Percentiles rank a stretch among this genome's conserved stretches.
phyloP scores from a whole-genome alignment of 2,329 filamentous ascomycete species.

The Fonsecaea erecta region DNA sequence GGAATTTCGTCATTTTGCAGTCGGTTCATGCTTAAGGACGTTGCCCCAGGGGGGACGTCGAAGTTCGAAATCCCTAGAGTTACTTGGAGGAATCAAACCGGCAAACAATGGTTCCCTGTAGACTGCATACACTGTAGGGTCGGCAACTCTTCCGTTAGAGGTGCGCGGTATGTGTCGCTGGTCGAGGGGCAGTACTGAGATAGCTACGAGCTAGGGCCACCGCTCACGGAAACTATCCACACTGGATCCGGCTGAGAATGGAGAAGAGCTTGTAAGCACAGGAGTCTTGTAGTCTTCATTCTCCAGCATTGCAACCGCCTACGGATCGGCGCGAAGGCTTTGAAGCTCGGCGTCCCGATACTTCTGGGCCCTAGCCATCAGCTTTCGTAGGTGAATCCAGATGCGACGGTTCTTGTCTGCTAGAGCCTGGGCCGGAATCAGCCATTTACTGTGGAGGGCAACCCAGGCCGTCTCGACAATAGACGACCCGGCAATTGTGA shows the following conservation, averaged over 20 bases:
- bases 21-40: background rate
- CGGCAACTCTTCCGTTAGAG: background rate
- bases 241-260: slow-evolving; percentile 33
- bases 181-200: background rate
- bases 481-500: slow-evolving; percentile 53
- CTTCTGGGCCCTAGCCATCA: slow-evolving; percentile 41
- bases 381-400: slow-evolving; percentile 44
- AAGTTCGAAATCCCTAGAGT: background rate
- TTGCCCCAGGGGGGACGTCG: background rate
- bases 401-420: slow-evolving; percentile 43
- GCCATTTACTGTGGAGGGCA: slow-evolving; percentile 46
- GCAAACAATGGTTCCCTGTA: background rate
- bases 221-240: slow-evolving; percentile 38
- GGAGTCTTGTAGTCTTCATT: slow-evolving; percentile 14
- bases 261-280: slow-evolving; percentile 41
- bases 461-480: slow-evolving; percentile 56
- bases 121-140: background rate
- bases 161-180: background rate
- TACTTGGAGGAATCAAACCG: background rate
- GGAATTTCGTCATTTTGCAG: background rate
- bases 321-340: slow-evolving; percentile 39
- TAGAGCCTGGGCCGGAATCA: slow-evolving; percentile 38
- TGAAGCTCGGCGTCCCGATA: slow-evolving; percentile 44
- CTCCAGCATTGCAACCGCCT: slow-evolving; percentile 32
- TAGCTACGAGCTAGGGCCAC: slow-evolving; percentile 42